These are phyloP conservation scores for Solanum tacnaense DNA, from an alignment of 257 asterid species.

Conservation along the genomic window DNA sequence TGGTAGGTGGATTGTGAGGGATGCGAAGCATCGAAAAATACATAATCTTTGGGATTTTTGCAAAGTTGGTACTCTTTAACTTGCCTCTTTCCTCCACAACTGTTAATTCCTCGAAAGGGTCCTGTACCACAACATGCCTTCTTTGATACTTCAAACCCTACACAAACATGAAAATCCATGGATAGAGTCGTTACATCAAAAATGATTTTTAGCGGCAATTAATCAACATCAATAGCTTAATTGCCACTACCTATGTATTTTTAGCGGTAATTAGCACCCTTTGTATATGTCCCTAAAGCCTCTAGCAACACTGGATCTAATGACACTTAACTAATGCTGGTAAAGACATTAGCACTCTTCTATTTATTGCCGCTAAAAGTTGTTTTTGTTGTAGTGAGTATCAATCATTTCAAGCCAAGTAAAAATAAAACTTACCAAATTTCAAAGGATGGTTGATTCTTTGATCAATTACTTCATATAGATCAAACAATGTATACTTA, in stretches of 20 bases:
- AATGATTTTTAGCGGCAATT: too few species aligned
- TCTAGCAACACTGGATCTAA: too few species aligned
- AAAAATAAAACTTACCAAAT: slow-evolving; percentile 9
- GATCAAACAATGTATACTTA: slow-evolving; percentile 9
- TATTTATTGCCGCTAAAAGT: too few species aligned
- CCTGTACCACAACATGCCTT: slow-evolving; percentile 52
- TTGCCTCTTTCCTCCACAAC: slow-evolving; percentile 46
- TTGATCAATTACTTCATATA: not conserved
- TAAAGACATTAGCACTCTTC: too few species aligned
- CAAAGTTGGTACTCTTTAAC: slow-evolving; percentile 30
- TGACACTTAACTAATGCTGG: too few species aligned
- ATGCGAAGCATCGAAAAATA: slow-evolving; percentile 41
- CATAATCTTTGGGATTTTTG: slow-evolving; percentile 21
- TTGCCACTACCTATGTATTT: too few species aligned
- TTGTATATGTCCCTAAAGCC: too few species aligned
- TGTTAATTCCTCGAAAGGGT: slow-evolving; percentile 24
- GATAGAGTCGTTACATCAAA: too few species aligned
- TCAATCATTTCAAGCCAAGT: not conserved
- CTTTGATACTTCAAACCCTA: slow-evolving; percentile 35
- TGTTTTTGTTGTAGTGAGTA: too few species aligned
- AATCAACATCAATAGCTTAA: too few species aligned
- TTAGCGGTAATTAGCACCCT: too few species aligned
- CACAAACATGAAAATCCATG: not conserved
- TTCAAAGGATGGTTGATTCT: slow-evolving; percentile 9
- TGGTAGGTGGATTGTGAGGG: slow-evolving; percentile 23